Evolutionary conservation across 306 rosid genomes (phyloP), one percentile per base, ranked within the genome.

Genomic region (Begonia loranthoides): DNA sequence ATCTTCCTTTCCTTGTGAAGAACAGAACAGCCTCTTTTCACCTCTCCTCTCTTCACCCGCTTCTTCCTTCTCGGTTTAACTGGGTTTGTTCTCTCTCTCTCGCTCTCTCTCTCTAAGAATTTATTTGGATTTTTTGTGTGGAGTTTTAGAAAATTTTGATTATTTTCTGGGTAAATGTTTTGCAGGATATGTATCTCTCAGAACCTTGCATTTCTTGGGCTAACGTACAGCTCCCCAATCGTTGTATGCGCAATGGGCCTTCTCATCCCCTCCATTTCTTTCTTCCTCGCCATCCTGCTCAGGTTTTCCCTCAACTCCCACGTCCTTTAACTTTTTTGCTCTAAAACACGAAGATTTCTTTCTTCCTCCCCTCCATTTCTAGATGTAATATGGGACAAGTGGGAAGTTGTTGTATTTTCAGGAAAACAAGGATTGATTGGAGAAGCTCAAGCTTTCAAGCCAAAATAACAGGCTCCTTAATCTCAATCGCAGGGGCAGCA

Each of bases 211-310:
- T 87, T 66, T 43, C 79, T 83, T 33, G 93, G 95, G n/a, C 79
- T 87, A 69, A 77, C 40, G 52, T 82, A 22, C 51, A 75, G 95
- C 68, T 87, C 93, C 56, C 95, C 95, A 8, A 79, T 88, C 3
- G 93, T 87, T 33, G 57, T 93, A n/a, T 87, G 88, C 0, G 93
- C 95, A 4, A 87, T 87, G 45, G 77, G 93, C 83, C 82, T 82
- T 51, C 71, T 87, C 59, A 92, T 82, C 66, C 89, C 95, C 38
- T 93, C 95, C 58, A 82, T 82, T 69, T 79, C 93, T 49, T 87
- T 87, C 76, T 68, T 87, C 63, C 73, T 87, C 56, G 95, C 95
- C 73, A 50, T 87, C 71, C 45, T 82, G 65, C 77, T 82, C 73
- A 82, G 95, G 95, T 61, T 21, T 16, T 8, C 38, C 10, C 1